Conservation (phyloP, 1,284 basidiomycete species). For the Leccinum laetum region DNA sequence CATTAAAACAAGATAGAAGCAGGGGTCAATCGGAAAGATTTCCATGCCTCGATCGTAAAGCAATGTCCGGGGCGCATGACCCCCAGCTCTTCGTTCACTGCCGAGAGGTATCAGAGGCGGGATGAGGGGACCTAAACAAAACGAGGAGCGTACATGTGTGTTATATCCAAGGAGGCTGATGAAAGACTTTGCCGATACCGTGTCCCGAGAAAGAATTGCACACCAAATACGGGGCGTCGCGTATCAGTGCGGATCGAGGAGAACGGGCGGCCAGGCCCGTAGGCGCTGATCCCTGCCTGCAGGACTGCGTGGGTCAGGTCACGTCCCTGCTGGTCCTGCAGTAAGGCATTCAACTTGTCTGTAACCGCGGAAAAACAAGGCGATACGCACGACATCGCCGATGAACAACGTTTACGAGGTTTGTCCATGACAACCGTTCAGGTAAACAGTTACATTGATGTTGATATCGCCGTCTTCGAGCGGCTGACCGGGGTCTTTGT, state of each 20-base stretch:
- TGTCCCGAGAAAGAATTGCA: slow-evolving; percentile 83
- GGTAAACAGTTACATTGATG: slow-evolving; percentile 81
- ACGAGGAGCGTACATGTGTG: slow-evolving; percentile 53
- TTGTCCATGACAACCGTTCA: slow-evolving; percentile 84
- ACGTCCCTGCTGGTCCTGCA: slow-evolving; percentile 64
- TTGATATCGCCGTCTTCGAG: slow-evolving; percentile 81
- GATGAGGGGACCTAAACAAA: slow-evolving; percentile 12
- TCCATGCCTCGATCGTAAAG: slow-evolving; percentile 81
- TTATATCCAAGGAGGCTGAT: slow-evolving; percentile 82
- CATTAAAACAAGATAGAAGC: neutral
- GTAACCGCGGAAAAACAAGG: neutral
- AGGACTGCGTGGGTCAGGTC: slow-evolving; percentile 74
- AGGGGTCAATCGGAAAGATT: neutral
- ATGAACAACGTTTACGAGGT: slow-evolving; percentile 83
- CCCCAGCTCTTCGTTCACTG: slow-evolving; percentile 79
- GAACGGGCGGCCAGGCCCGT: slow-evolving; percentile 77
- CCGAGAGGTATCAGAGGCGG: slow-evolving; percentile 20
- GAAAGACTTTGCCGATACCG: slow-evolving; percentile 86
- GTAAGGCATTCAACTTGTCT: neutral
- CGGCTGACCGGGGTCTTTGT: slow-evolving; percentile 54
- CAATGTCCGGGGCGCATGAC: slow-evolving; percentile 82
- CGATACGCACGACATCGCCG: slow-evolving; percentile 61
- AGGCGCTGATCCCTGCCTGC: slow-evolving; percentile 70
- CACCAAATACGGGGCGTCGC: slow-evolving; percentile 53
- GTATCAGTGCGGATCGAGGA: slow-evolving; percentile 66